Evolutionary conservation across 2,329 filamentous ascomycete species (phyloP).

Genomic region (Paecilomyces niveus): DNA sequence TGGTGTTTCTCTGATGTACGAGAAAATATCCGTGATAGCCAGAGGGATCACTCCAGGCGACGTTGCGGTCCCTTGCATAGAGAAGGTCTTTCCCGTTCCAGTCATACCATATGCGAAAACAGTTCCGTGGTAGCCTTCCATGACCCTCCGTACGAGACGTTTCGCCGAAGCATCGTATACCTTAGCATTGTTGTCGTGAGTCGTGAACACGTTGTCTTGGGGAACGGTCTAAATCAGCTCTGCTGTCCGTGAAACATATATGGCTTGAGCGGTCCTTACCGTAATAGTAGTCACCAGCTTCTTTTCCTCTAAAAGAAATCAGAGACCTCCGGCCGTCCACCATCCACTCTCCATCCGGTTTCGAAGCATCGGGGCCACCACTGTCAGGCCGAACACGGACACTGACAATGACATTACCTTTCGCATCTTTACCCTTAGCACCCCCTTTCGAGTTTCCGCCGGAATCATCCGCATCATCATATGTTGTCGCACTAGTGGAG

Average conservation of each 20-base stretch:
- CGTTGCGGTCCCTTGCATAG: slow-evolving; percentile 95
- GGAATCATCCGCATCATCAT: slow-evolving; percentile 67
- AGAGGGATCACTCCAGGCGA: slow-evolving; percentile 95
- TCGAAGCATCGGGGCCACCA: slow-evolving; percentile 50
- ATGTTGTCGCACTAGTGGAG: slow-evolving; percentile 80
- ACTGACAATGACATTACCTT: slow-evolving; percentile 93
- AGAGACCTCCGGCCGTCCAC: slow-evolving; percentile 77
- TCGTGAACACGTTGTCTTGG: slow-evolving; percentile 90
- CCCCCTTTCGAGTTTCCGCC: slow-evolving; percentile 21
- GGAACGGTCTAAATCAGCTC: slow-evolving; percentile 3
- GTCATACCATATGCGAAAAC: slow-evolving; percentile 99
- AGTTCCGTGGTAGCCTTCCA: slow-evolving; percentile 98
- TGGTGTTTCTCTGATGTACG: slow-evolving; percentile 94
- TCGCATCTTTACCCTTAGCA: slow-evolving; percentile 57
- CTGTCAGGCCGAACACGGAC: slow-evolving; percentile 85
- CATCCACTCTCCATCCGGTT: slow-evolving; percentile 78
- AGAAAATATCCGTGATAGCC: slow-evolving; percentile 98
- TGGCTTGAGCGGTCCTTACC: slow-evolving; percentile 49
- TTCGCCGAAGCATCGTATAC: slow-evolving; percentile 95
- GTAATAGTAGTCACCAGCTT: slow-evolving; percentile 88
- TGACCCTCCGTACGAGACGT: slow-evolving; percentile 86
- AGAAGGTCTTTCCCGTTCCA: slow-evolving; percentile 97
- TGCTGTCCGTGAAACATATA: slow-evolving; percentile 8
- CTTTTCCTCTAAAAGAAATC: slow-evolving; percentile 77
- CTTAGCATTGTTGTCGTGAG: slow-evolving; percentile 85